These are phyloP conservation scores for Hansenula lynferdii DNA, from an alignment of 1,139 yeast species.

Conservation along the genomic window DNA sequence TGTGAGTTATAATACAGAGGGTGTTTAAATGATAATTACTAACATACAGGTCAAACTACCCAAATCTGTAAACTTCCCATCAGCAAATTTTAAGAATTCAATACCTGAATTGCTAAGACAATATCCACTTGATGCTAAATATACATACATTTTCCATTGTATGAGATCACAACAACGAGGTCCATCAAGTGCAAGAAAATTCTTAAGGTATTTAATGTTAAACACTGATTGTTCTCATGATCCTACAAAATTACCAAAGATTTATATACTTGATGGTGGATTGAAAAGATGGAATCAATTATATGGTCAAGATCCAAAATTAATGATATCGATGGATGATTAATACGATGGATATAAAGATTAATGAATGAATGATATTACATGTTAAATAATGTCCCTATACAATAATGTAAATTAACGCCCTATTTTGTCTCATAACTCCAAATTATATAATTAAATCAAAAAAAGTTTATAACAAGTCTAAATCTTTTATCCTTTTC, in stretches of 20 bases:
- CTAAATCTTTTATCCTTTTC: background rate
- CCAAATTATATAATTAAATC: too few relatives aligned
- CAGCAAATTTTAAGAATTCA: conserved; percentile 6
- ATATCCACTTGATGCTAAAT: conserved; percentile 47
- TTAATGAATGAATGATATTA: too few relatives aligned
- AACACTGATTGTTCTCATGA: conserved; percentile 6
- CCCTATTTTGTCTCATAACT: too few relatives aligned
- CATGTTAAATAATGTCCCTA: too few relatives aligned
- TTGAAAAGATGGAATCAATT: conserved; percentile 16
- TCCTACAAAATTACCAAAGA: conserved; percentile 5
- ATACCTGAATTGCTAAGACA: conserved; percentile 43
- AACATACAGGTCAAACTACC: background rate
- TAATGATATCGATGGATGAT: conserved; percentile 4
- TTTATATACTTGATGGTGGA: conserved; percentile 19
- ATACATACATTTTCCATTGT: conserved; percentile 17
- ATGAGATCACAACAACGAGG: conserved; percentile 22
- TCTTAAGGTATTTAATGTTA: conserved; percentile 7
- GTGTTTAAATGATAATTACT: background rate
- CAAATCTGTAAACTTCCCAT: conserved; percentile 10
- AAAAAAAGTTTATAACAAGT: background rate
- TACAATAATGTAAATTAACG: too few relatives aligned
- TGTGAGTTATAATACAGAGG: conserved; percentile 2
- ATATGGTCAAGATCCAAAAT: conserved; percentile 10
- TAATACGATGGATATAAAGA: background rate
- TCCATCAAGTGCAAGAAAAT: conserved; percentile 13